Base-by-base conservation (phyloP, 805 yeast species). In the Babjeviella inositovora region DNA sequence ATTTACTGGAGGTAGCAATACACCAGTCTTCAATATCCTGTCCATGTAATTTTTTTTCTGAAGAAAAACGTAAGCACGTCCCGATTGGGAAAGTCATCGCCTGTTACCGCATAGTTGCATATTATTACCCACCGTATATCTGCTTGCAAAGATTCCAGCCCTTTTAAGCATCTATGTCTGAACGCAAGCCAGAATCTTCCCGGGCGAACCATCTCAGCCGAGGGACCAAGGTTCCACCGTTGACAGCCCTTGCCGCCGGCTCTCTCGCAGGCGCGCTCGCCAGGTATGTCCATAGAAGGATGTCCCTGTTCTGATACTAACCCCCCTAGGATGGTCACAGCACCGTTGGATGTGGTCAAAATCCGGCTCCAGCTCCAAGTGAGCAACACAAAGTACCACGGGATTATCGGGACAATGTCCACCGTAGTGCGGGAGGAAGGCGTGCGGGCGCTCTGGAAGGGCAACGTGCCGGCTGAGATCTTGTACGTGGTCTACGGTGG, bases 391-490 rank as follows among this genome's bases (percentile, higher is more conserved):
- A 42, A 43, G 24, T 54, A 57, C 30, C 31, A 34, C 7, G 59
- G 65, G 3, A 39, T 55, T 3, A 15, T 35, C 3, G 26, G 41
- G 11, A 53, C 72, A 0, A 41, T 67, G 22, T 31, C 29, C 8
- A 43, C 52, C 2, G 59, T 82, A 2, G 31, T 61, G 2, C 40
- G 43, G 11, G 56, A 66, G 16, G 97, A 87, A 44, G 93, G 93
- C 2, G 19, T 73, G 1, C 29, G 45, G 4, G 87, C 82, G 0
- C 54, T 87, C n/a, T 90, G 97, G 97, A 85, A 84, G 43, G 98
- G 98, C 0, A 90, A 90, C 41, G 60, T 81, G 0, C 93, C 98
- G 0, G 98, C 97, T 1, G 82, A 82, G 32, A 44, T 70, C 18
- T 65, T 90, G 70, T 90, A 90, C 38, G 52, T 87, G 8, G 33